Conservation (phyloP, 2,329 filamentous ascomycete genomes). For the Xylaria sp. region DNA sequence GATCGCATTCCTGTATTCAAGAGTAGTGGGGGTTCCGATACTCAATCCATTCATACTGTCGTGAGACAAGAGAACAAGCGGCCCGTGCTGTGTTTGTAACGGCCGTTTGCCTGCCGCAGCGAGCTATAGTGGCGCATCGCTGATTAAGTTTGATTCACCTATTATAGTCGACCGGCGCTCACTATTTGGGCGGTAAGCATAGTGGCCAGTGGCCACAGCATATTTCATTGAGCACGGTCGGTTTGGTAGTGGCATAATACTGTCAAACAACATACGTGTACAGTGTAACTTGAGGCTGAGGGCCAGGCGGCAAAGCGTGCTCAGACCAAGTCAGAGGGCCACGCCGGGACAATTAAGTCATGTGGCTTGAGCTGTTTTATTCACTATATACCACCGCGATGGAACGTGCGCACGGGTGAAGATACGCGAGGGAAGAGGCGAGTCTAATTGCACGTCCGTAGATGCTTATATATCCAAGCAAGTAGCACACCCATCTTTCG, state of each 20-base stretch:
- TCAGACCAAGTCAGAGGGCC: too few relatives aligned
- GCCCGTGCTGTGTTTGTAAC: neutral
- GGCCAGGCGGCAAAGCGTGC: too few relatives aligned
- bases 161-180: neutral
- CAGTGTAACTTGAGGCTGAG: neutral
- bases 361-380: too few relatives aligned
- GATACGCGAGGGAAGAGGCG: too few relatives aligned
- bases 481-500: too few relatives aligned
- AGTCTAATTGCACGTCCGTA: too few relatives aligned
- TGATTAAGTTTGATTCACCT: neutral
- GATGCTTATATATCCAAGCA: too few relatives aligned
- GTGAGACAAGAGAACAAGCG: neutral
- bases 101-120: neutral
- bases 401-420: too few relatives aligned
- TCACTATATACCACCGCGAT: too few relatives aligned
- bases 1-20: neutral
- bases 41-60: neutral
- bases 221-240: too few relatives aligned
- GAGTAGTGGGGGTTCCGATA: neutral
- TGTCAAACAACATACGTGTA: neutral
- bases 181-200: neutral
- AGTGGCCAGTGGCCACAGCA: too few relatives aligned
- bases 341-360: too few relatives aligned
- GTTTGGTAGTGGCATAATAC: neutral
- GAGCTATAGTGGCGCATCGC: neutral